phyloP scores from a whole-genome alignment of 1,139 yeast species.

The Candida mesenterica region DNA sequence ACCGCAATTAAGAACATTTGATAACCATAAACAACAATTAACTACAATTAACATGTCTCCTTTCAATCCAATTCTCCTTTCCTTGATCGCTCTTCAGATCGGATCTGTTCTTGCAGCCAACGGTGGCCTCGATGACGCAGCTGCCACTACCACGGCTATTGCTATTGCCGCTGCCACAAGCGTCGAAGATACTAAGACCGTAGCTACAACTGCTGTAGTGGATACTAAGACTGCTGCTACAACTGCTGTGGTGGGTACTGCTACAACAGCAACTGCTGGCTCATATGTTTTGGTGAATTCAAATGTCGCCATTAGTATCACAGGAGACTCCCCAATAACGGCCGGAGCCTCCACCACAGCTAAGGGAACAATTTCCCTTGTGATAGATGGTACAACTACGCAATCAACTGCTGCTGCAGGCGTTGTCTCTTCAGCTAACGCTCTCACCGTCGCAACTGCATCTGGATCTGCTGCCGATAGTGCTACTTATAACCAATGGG shows the following conservation, averaged over 20 bases:
- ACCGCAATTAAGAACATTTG: no score
- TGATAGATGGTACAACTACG: slow-evolving; percentile 7
- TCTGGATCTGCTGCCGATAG: slow-evolving; percentile 6
- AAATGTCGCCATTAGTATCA: no score
- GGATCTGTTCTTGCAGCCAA: slow-evolving; percentile 1
- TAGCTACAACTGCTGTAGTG: not conserved
- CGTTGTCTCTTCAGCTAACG: no score
- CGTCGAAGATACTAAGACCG: not conserved
- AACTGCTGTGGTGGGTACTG: slow-evolving; percentile 19
- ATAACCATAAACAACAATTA: no score
- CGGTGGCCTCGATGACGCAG: slow-evolving; percentile 1
- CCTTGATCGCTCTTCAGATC: not conserved
- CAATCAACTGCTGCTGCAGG: no score
- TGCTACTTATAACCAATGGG: slow-evolving; percentile 41
- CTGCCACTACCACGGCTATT: not conserved
- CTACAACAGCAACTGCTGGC: slow-evolving; percentile 11
- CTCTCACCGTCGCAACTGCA: not conserved
- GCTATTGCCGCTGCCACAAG: not conserved
- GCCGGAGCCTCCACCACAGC: no score
- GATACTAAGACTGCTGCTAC: slow-evolving; percentile 9
- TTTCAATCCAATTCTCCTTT: not conserved
- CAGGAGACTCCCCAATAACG: slow-evolving; percentile 8
- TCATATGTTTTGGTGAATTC: no score
- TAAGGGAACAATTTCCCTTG: slow-evolving; percentile 15
- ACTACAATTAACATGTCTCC: no score